These are phyloP conservation scores for Oryza glaberrima DNA, from an alignment of 176 grass and related monocot species.

Conservation along the genomic window DNA sequence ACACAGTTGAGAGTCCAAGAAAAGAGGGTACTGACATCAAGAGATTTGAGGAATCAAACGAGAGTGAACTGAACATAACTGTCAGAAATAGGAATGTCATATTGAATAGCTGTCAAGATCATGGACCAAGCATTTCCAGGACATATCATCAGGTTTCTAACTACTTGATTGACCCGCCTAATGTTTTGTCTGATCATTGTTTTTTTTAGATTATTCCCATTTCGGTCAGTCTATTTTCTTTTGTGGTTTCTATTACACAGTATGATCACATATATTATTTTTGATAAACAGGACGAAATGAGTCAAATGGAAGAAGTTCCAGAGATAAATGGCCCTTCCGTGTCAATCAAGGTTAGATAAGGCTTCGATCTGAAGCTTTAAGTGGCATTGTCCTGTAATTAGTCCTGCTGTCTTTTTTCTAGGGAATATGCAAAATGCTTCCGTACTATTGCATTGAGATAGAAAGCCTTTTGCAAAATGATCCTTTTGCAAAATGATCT, in stretches of 20 bases:
- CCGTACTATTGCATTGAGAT: background rate
- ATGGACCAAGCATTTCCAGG: conserved; percentile 46
- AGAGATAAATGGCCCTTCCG: conserved; percentile 27
- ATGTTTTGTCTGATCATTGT: conserved; percentile 27
- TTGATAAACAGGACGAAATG: conserved; percentile 41
- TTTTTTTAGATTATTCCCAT: conserved; percentile 36
- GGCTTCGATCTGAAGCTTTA: conserved; percentile 1
- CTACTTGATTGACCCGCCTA: conserved; percentile 5
- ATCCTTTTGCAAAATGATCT: too few relatives aligned
- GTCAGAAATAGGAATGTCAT: conserved; percentile 11
- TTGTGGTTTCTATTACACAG: conserved; percentile 5
- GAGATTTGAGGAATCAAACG: conserved; percentile 34
- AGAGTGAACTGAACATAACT: conserved; percentile 27
- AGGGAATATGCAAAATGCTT: background rate
- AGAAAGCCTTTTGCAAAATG: too few relatives aligned
- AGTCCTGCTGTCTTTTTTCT: background rate
- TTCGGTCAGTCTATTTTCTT: background rate
- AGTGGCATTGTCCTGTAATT: conserved; percentile 4
- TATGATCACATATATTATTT: conserved; percentile 16
- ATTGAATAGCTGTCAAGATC: conserved; percentile 42
- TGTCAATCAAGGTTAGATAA: conserved; percentile 67
- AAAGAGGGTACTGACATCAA: background rate
- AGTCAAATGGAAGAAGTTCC: conserved; percentile 51
- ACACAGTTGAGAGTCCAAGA: background rate
- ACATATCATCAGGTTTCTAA: conserved; percentile 54